Conservation (phyloP, 495 filamentous ascomycete species). For the Penicilliopsis zonata region DNA sequence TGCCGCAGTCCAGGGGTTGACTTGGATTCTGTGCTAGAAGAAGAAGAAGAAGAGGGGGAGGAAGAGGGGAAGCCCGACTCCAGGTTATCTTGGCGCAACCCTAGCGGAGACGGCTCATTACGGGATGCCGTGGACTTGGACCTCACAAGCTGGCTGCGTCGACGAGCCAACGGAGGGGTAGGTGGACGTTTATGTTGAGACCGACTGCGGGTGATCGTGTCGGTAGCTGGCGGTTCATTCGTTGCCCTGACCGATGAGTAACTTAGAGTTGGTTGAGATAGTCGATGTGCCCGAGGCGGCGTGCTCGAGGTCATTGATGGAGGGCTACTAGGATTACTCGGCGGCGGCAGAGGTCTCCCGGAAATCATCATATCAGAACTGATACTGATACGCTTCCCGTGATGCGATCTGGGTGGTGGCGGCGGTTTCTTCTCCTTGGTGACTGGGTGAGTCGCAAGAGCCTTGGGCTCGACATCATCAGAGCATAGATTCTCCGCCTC, state of each 20-base stretch:
- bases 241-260: slow-evolving; percentile 15
- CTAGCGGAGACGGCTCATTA: slow-evolving; percentile 19
- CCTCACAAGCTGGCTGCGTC: slow-evolving; percentile 35
- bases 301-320: too few relatives aligned
- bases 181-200: slow-evolving; percentile 35
- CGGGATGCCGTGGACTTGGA: slow-evolving; percentile 26
- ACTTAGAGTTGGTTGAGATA: slow-evolving; percentile 25
- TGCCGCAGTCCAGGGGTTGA: slow-evolving; percentile 10
- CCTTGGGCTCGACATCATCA: slow-evolving; percentile 26
- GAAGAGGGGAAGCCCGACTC: slow-evolving; percentile 17
- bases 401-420: slow-evolving; percentile 50
- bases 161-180: slow-evolving; percentile 35
- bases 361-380: slow-evolving; percentile 10
- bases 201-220: slow-evolving; percentile 22
- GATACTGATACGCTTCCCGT: slow-evolving; percentile 53
- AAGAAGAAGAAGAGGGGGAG: slow-evolving; percentile 15
- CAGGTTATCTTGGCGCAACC: slow-evolving; percentile 14
- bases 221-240: slow-evolving; percentile 9
- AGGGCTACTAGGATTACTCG: slow-evolving; percentile 13
- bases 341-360: slow-evolving; percentile 11
- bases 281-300: too few relatives aligned
- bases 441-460: slow-evolving; percentile 15
- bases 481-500: too few relatives aligned
- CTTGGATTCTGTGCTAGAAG: slow-evolving; percentile 21
- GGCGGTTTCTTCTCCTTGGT: slow-evolving; percentile 33